These are phyloP conservation scores for Leonotis leonurus DNA, from an alignment of 257 asterid species.

Conservation along the genomic window DNA sequence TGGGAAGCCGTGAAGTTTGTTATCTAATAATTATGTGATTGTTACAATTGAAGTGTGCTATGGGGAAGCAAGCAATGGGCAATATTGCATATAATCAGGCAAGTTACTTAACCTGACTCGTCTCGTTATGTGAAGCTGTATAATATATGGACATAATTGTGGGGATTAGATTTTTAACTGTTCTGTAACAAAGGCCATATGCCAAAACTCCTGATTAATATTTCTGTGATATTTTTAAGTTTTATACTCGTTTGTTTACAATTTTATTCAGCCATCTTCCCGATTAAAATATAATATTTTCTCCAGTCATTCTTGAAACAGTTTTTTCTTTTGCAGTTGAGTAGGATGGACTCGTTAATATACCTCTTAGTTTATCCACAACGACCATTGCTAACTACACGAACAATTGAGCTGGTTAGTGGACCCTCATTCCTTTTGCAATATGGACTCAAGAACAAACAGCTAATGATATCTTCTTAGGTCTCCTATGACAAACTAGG, in stretches of 20 bases:
- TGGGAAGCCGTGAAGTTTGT: neutral
- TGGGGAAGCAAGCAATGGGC: conserved; percentile 99
- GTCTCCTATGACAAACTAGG: conserved; percentile 84
- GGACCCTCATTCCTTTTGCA: conserved; percentile 5
- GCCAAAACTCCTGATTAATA: neutral
- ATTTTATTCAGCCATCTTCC: neutral
- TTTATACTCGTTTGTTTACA: neutral
- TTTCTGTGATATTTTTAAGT: neutral
- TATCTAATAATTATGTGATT: conserved; percentile 12
- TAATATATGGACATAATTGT: neutral
- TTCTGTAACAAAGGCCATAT: neutral
- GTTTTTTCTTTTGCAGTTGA: conserved; percentile 39
- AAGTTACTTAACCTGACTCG: conserved; percentile 19
- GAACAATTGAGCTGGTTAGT: conserved; percentile 91
- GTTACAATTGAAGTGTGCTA: conserved; percentile 65
- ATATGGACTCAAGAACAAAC: neutral
- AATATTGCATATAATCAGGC: conserved; percentile 91
- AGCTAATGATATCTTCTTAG: conserved; percentile 32
- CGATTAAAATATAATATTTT: neutral
- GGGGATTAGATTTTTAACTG: neutral
- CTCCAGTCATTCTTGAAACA: neutral
- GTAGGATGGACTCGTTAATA: conserved; percentile 76
- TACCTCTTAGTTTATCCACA: conserved; percentile 96
- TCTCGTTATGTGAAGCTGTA: neutral
- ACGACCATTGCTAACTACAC: conserved; percentile 85